These are phyloP conservation scores for Keithomyces neogunnii DNA, from an alignment of 2,329 filamentous ascomycete genomes.

Conservation along the genomic window DNA sequence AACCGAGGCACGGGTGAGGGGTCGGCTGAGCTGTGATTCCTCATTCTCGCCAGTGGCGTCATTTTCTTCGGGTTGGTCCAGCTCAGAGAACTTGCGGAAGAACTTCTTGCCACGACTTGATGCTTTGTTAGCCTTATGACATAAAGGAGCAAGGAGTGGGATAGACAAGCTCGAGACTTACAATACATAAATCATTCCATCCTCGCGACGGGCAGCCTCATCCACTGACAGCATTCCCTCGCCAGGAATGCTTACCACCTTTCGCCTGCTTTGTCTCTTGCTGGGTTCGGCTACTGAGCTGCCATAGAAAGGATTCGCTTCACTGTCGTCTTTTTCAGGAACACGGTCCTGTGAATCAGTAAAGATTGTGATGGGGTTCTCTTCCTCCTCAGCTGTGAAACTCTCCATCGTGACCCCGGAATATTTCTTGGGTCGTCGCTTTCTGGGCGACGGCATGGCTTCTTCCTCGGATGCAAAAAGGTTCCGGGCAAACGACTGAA, in stretches of 20 bases:
- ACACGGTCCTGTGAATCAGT: conserved; percentile 74
- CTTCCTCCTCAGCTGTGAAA: conserved; percentile 48
- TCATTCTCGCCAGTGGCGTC: conserved; percentile 26
- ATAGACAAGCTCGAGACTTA: conserved; percentile 38
- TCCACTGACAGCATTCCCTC: conserved; percentile 52
- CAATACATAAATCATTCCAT: conserved; percentile 72
- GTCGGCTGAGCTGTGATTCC: conserved; percentile 27
- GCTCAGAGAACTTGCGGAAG: conserved; percentile 57
- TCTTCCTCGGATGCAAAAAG: conserved; percentile 54
- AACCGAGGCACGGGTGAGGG: conserved; percentile 58
- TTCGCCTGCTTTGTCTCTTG: conserved; percentile 47
- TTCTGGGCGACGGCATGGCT: conserved; percentile 49
- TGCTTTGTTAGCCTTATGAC: neutral
- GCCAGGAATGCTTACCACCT: conserved; percentile 45
- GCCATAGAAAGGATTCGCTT: conserved; percentile 65
- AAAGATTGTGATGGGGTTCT: conserved; percentile 60
- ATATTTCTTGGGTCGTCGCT: conserved; percentile 49
- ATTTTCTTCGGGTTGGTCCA: conserved; percentile 22
- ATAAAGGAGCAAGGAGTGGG: neutral
- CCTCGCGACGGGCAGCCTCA: conserved; percentile 53
- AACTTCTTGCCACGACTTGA: conserved; percentile 69
- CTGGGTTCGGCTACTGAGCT: conserved; percentile 31
- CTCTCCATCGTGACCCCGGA: conserved; percentile 46
- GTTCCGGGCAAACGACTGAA: conserved; percentile 49
- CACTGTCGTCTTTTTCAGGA: conserved; percentile 56